Evolutionary conservation across 2,329 filamentous ascomycete genomes (phyloP), one percentile per base, ranked within the genome.

Genomic region (Venturia pyrina): DNA sequence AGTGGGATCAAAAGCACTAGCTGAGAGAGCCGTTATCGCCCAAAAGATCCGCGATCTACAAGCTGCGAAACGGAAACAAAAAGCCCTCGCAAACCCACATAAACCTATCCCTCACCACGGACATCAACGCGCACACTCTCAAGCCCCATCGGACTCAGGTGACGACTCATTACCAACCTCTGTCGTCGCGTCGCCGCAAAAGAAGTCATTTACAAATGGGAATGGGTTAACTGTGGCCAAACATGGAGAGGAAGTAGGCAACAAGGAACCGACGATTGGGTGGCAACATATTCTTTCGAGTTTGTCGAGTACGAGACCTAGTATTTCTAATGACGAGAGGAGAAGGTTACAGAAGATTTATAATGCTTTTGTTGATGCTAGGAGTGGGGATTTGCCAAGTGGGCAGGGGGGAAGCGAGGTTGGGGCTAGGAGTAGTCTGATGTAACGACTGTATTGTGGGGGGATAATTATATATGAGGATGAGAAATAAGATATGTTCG

Each of bases 381-480:
- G 95, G 70, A 96, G 93, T 75, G 95, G 95, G 8, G 93, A 98
- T 80, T 92, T 99, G 91, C 91, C 88, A 67, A 93, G 89, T 76
- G 95, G 95, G 1, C 91, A 98, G 77, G 92, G 90, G 0, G 90
- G 89, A 66, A 96, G 88, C 76, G 95, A 98, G 77, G 87, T 99
- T 78, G 95, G 95, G 8, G 95, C 93, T 17, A 82, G 95, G 74
- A 93, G 89, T 71, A 98, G 92, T 78, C 81, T 99, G 77, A 98
- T 98, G 95, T 97, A 72, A 57, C 40, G 7, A 11, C 7, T 64
- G 24, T 34, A 53, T 53, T 1, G 13, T 21, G 24, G 4, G 59
- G 19, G 21, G 19, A 15, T 28, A 28, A 28, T n/a, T n/a, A n/a
- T n/a, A n/a, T n/a, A n/a, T n/a, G n/a, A n/a, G n/a, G n/a, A n/a